These are phyloP conservation scores for Penicillium sp. DNA, from an alignment of 2,329 filamentous ascomycete genomes.

Conservation along the genomic window DNA sequence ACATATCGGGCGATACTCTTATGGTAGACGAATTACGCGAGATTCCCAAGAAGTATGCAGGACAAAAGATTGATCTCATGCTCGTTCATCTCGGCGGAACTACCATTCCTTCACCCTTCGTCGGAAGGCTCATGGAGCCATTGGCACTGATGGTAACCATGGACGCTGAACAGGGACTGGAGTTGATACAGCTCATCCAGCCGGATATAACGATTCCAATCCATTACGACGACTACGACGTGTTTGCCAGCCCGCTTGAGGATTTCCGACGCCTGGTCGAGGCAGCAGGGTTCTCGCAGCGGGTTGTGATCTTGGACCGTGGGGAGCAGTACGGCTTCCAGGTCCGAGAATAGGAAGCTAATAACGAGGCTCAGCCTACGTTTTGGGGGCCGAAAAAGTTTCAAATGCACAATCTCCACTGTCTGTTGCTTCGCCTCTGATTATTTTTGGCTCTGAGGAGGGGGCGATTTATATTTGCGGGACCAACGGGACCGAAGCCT, in stretches of 20 bases:
- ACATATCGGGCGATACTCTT: constrained; percentile 68
- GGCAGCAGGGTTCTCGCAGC: constrained; percentile 52
- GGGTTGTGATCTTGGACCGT: constrained; percentile 63
- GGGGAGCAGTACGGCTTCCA: constrained; percentile 59
- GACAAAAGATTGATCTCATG: constrained; percentile 64
- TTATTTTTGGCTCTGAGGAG: not conserved
- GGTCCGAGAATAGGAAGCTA: constrained; percentile 33
- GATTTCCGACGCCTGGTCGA: constrained; percentile 62
- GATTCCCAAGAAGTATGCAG: constrained; percentile 58
- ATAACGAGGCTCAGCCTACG: not conserved
- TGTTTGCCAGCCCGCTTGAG: constrained; percentile 59
- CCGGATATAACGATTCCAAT: constrained; percentile 65
- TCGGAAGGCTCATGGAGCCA: constrained; percentile 49
- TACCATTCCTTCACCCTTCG: constrained; percentile 59
- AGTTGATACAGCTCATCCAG: constrained; percentile 61
- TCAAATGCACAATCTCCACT: not conserved
- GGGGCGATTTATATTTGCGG: not conserved
- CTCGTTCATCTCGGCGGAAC: constrained; percentile 67
- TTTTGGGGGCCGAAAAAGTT: not conserved
- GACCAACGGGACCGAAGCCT: not conserved
- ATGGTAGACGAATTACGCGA: constrained; percentile 63
- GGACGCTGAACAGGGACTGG: constrained; percentile 64
- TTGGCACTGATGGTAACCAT: constrained; percentile 71
- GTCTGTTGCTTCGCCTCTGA: not conserved
- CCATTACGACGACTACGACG: constrained; percentile 66